A percentile compares a stretch with the other conserved stretches of the same genome.
Evolutionary conservation across 2,329 filamentous ascomycete species (phyloP).

Genomic region (Thielaviopsis punctulata): DNA sequence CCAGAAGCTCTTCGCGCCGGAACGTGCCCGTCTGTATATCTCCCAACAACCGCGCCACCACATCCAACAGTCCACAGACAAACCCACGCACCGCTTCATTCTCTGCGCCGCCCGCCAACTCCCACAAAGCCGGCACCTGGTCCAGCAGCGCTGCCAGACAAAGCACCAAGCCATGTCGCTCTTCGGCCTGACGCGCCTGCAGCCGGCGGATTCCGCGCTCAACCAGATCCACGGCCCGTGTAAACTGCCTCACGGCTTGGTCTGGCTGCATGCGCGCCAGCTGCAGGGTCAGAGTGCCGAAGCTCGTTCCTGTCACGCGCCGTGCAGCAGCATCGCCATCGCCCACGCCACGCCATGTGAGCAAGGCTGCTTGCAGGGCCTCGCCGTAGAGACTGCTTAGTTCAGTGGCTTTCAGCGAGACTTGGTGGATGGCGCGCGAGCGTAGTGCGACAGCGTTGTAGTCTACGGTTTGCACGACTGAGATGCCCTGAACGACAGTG

Average conservation of each 20-base stretch:
- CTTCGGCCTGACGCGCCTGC: slow-evolving; percentile 44
- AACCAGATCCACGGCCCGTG: slow-evolving; percentile 25
- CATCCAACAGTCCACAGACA: neutral
- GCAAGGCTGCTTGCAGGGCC: slow-evolving; percentile 50
- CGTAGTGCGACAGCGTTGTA: slow-evolving; percentile 87
- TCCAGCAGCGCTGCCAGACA: slow-evolving; percentile 43
- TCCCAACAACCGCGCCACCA: slow-evolving; percentile 10
- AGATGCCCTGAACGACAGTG: slow-evolving; percentile 63
- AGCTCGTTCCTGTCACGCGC: slow-evolving; percentile 50
- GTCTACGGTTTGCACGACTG: slow-evolving; percentile 75
- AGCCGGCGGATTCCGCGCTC: slow-evolving; percentile 28
- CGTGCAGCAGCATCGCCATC: slow-evolving; percentile 61
- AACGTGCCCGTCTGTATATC: slow-evolving; percentile 27
- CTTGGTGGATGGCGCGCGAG: slow-evolving; percentile 61
- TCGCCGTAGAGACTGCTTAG: slow-evolving; percentile 53
- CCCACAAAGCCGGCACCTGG: slow-evolving; percentile 22
- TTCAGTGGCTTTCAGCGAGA: slow-evolving; percentile 50
- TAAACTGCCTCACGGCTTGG: slow-evolving; percentile 17
- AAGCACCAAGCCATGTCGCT: slow-evolving; percentile 49
- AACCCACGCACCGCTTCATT: neutral
- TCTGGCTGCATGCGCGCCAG: slow-evolving; percentile 17
- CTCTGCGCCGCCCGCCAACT: slow-evolving; percentile 18
- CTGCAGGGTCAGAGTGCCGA: slow-evolving; percentile 40
- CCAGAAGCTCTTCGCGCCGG: slow-evolving; percentile 46
- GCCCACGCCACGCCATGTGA: slow-evolving; percentile 78